Base-by-base conservation (phyloP, 164 flowering plant genomes). In the Magnolia kwangsiensis region DNA sequence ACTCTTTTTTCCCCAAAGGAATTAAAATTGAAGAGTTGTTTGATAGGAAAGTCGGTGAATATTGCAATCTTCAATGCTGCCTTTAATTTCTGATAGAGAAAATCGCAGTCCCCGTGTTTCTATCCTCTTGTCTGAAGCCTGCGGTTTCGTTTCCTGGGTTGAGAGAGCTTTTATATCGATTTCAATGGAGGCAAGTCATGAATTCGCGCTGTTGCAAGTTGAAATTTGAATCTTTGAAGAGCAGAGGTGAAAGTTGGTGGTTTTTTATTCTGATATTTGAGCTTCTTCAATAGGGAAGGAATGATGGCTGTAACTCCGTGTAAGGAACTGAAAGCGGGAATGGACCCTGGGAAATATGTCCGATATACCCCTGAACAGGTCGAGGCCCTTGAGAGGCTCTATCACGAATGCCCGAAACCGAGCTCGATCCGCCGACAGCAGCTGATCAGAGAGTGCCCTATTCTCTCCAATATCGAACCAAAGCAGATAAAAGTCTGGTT, bases 401-500 rank as follows among this genome's bases (percentile, higher is more conserved):
- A 95, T 83, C 94, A 89, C 67, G 98, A 95, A 8, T 95, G 98
- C 81, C 98, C 98, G 1, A 95, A 95, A 78, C 99, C 99, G 72
- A 94, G 95, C 78, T 92, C 98, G 1, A 84, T 94, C 76, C 90
- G 99, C 49, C 88, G 99, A 29, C 99, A 96, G 75, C 99, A 96
- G 89, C 86, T 96, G n/a, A 94, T 96, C 51, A 81, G 99, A 11
- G 99, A 94, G 74, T 96, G 99, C 70, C 96, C 98, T 0, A 96
- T 96, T 75, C 93, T 96, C 82, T 90, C 95, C 64, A 87, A 96
- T 80, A 96, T 96, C 50, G 99, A 96, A 86, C 93, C 98, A 20
- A 96, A 92, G 73, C 99, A 96, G 80, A 96, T 96, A 79, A 96
- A 96, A 87, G 99, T 96, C 76, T 96, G 99, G 99, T 96, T 96